Evolutionary conservation across 768 basidiomycete species (phyloP), one percentile per base, ranked within the genome.

Genomic region (Termitomyces sp.): DNA sequence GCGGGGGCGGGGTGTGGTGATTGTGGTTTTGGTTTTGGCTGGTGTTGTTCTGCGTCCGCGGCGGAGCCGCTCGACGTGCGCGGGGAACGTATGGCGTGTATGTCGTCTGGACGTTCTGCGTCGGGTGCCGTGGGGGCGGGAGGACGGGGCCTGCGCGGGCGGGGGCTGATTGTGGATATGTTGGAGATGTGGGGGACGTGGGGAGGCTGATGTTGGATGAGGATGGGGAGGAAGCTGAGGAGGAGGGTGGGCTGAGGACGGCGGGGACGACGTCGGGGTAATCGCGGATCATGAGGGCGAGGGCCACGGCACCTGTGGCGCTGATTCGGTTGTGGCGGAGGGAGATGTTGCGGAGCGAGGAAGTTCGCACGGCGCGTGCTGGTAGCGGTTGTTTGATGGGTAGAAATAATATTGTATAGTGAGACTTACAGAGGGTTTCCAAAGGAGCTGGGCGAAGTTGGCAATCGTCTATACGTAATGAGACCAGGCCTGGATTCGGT

Each of bases 281-380:
- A 70, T 99, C 96, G 53, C 91, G 84, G 61, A 98, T 94, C 92
- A 99, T 95, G 53, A 97, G 80, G 0, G 96, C 94, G 13, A 98
- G 78, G 0, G 94, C 90, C 6, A 98, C 93, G 8, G 90, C 94
- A 35, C 94, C 94, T 0, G 89, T 82, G 0, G 86, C 80, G 35
- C 80, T 84, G 65, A 98, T 97, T 44, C 84, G 83, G 71, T 99
- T 98, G 47, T 92, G 82, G 16, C 96, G 84, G 24, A 99, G 73
- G 5, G 94, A 96, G 50, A 99, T 86, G 66, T 99, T 93, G 58
- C 85, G 83, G 57, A 99, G 72, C 0, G 87, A 86, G 0, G 93
- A 94, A 0, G 82, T 85, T 5, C 96, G 89, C 18, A 98, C 84
- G 14, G 84, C 85, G 56, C 93, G 87, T 18, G 91, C 92, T 94